phyloP scores from a whole-genome alignment of 2,329 filamentous ascomycete genomes.

The Hymenoscyphus occultus region DNA sequence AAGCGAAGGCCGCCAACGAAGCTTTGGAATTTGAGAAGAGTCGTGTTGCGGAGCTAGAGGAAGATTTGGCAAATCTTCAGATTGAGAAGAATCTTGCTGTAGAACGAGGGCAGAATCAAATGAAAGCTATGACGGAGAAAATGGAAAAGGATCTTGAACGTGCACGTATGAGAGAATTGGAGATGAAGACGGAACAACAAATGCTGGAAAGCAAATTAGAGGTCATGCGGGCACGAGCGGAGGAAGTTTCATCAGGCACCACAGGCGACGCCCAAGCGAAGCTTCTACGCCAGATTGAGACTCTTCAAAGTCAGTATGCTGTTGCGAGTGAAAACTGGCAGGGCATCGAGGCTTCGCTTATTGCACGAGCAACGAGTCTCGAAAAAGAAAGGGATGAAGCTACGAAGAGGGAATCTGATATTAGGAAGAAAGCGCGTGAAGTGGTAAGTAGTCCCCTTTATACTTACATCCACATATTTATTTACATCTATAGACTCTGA shows the following conservation, averaged over 20 bases:
- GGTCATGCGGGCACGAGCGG: conserved; percentile 76
- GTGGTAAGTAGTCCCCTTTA: conserved; percentile 52
- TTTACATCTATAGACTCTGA: conserved; percentile 55
- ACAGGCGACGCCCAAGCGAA: conserved; percentile 85
- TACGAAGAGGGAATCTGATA: conserved; percentile 76
- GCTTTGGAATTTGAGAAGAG: conserved; percentile 64
- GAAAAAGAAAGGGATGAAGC: conserved; percentile 93
- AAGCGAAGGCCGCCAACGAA: conserved; percentile 64
- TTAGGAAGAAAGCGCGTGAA: conserved; percentile 86
- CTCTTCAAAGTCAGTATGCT: conserved; percentile 89
- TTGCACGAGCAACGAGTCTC: conserved; percentile 70
- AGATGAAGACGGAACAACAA: conserved; percentile 74
- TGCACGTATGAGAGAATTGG: conserved; percentile 64
- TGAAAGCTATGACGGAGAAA: conserved; percentile 70
- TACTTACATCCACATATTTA: conserved; percentile 6
- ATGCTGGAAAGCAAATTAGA: conserved; percentile 88
- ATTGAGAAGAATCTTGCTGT: conserved; percentile 74
- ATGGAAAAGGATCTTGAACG: conserved; percentile 70
- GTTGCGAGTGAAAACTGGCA: conserved; percentile 97
- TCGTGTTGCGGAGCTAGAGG: conserved; percentile 53
- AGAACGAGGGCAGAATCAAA: conserved; percentile 67
- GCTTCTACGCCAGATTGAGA: conserved; percentile 89
- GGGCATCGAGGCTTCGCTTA: conserved; percentile 83
- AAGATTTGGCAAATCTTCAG: conserved; percentile 60
- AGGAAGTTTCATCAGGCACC: conserved; percentile 82